Evolutionary conservation across 1,139 yeast species (phyloP).

Genomic region (Tardiomyces blankii): DNA sequence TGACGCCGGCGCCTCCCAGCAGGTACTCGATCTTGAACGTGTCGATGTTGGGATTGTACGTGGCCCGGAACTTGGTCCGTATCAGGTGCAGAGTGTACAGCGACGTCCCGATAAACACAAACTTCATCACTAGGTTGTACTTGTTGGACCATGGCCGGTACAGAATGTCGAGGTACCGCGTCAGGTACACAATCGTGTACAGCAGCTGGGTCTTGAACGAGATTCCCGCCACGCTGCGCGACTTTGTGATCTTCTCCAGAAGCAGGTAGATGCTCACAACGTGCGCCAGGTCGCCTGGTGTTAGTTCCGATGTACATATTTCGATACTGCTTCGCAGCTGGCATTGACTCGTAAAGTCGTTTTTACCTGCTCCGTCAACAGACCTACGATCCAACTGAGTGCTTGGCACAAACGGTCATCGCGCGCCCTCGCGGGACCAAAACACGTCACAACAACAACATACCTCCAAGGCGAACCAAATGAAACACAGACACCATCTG

Average conservation of each 20-base stretch:
- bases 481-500: neutral
- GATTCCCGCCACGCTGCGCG: slow-evolving; percentile 68
- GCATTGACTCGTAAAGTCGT: no score
- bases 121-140: slow-evolving; percentile 72
- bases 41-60: slow-evolving; percentile 52
- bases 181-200: slow-evolving; percentile 64
- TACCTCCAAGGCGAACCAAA: neutral
- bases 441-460: neutral
- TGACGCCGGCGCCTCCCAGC: slow-evolving; percentile 47
- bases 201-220: slow-evolving; percentile 81
- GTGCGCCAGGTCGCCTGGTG: slow-evolving; percentile 61
- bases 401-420: no score
- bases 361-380: no score
- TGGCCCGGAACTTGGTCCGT: slow-evolving; percentile 45
- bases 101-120: slow-evolving; percentile 68
- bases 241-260: slow-evolving; percentile 54
- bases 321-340: neutral
- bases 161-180: slow-evolving; percentile 69
- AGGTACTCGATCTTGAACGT: slow-evolving; percentile 69
- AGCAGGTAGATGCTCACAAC: slow-evolving; percentile 68
- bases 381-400: no score
- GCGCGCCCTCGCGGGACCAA: no score
- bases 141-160: slow-evolving; percentile 35
- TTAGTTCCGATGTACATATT: neutral
- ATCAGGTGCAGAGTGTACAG: slow-evolving; percentile 66